Evolutionary conservation across 306 rosid genomes (phyloP).

Genomic region (Datisca glomerata): DNA sequence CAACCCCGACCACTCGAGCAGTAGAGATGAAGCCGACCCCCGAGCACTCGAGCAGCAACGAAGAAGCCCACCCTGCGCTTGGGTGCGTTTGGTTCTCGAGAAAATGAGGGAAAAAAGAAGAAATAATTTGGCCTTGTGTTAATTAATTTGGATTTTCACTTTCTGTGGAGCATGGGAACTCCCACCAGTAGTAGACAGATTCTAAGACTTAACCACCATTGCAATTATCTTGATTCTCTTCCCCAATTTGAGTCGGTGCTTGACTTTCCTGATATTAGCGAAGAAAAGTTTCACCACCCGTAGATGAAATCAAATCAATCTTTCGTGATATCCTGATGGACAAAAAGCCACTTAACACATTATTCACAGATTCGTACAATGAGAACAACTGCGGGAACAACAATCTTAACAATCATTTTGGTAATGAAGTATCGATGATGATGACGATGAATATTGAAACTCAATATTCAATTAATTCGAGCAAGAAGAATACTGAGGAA

Average conservation of each 20-base stretch:
- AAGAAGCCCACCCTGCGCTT: no score
- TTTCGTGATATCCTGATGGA: constrained; percentile 17
- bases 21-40: no score
- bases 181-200: constrained; percentile 20
- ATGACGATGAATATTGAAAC: constrained; percentile 10
- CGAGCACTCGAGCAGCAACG: no score
- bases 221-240: constrained; percentile 12
- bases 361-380: not conserved
- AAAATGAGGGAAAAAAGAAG: not conserved
- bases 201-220: constrained; percentile 10
- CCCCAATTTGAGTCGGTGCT: constrained; percentile 17
- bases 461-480: constrained; percentile 9
- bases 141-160: not conserved
- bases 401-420: not conserved
- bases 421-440: not conserved
- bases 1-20: no score
- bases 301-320: constrained; percentile 5
- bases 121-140: not conserved
- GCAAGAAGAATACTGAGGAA: constrained; percentile 11
- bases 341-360: constrained; percentile 14
- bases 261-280: constrained; percentile 22
- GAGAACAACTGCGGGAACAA: not conserved
- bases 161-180: constrained; percentile 22
- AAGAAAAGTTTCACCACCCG: constrained; percentile 10
- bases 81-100: constrained; percentile 9